Evolutionary conservation across 306 rosid genomes (phyloP).

Genomic region (Quercus aquifolioides): DNA sequence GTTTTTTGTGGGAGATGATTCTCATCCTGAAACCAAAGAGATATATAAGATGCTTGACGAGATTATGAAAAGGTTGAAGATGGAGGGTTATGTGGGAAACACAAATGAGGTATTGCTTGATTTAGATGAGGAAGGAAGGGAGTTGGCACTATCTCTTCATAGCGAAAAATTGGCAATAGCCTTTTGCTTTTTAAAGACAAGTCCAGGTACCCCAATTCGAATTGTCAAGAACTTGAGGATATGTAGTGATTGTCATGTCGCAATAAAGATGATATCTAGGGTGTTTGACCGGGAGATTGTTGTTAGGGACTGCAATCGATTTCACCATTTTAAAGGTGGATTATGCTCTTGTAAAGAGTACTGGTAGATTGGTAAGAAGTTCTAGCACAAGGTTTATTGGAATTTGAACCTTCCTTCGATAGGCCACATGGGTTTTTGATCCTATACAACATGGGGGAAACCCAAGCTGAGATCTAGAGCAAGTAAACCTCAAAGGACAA

Average conservation of each 20-base stretch:
- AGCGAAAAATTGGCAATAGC: slow-evolving; percentile 61
- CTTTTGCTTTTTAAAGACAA: slow-evolving; percentile 49
- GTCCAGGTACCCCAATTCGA: slow-evolving; percentile 45
- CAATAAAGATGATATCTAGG: slow-evolving; percentile 42
- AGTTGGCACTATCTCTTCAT: slow-evolving; percentile 46
- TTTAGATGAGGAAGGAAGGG: slow-evolving; percentile 65
- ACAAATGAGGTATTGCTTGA: slow-evolving; percentile 60
- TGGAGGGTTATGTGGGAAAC: slow-evolving; percentile 41
- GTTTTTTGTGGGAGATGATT: slow-evolving; percentile 48
- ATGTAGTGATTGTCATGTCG: slow-evolving; percentile 49
- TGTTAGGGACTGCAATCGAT: slow-evolving; percentile 59
- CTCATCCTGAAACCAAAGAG: slow-evolving; percentile 40
- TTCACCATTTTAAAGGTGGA: slow-evolving; percentile 56
- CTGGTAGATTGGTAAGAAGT: slow-evolving; percentile 28
- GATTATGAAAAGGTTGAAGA: slow-evolving; percentile 50
- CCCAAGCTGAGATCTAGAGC: background rate
- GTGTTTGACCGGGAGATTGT: slow-evolving; percentile 49
- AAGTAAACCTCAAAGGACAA: background rate
- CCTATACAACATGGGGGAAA: background rate
- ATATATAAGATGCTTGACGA: slow-evolving; percentile 56
- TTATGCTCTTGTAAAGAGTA: slow-evolving; percentile 57
- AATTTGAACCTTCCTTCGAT: background rate
- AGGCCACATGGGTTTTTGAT: background rate
- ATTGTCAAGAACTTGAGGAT: slow-evolving; percentile 58
- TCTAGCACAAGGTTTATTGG: background rate